Percentiles rank a stretch among this genome's conserved stretches.
phyloP scores from a whole-genome alignment of 768 basidiomycete genomes.

The Phaeotremella skinneri region DNA sequence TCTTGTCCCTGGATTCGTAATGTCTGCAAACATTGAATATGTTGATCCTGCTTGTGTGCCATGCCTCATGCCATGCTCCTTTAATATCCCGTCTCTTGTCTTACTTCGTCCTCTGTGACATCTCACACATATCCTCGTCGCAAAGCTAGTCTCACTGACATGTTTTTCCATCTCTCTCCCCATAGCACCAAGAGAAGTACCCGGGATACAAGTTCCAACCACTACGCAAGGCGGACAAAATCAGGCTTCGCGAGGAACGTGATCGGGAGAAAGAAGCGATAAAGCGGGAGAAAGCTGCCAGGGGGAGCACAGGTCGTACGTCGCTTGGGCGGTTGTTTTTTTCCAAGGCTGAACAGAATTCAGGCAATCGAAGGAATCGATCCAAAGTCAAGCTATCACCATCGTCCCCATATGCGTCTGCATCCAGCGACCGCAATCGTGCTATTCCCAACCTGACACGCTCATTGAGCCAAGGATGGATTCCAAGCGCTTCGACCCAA shows the following conservation, averaged over 20 bases:
- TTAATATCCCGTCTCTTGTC: not conserved
- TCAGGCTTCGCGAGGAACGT: slow-evolving; percentile 34
- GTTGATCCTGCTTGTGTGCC: not conserved
- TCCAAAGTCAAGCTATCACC: not conserved
- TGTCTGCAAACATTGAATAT: not conserved
- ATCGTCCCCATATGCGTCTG: not conserved
- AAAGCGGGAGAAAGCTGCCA: slow-evolving; percentile 26
- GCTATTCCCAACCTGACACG: too few relatives aligned
- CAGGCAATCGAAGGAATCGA: not conserved
- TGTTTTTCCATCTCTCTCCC: not conserved
- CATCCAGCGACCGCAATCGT: not conserved
- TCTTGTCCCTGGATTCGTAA: too few relatives aligned
- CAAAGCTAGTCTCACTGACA: not conserved
- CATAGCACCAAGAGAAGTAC: slow-evolving; percentile 42
- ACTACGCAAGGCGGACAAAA: slow-evolving; percentile 42
- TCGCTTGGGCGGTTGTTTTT: not conserved
- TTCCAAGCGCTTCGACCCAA: too few relatives aligned
- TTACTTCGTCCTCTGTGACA: not conserved
- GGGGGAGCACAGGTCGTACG: slow-evolving; percentile 14
- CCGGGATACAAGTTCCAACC: slow-evolving; percentile 51
- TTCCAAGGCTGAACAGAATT: not conserved
- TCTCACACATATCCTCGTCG: not conserved
- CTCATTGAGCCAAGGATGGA: too few relatives aligned
- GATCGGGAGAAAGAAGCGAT: slow-evolving; percentile 35
- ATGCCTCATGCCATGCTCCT: not conserved